Percentiles rank a stretch among this genome's conserved stretches.
These are phyloP conservation scores for Chenopodium album DNA, from an alignment of 148 eudicot genomes.

Conservation along the genomic window DNA sequence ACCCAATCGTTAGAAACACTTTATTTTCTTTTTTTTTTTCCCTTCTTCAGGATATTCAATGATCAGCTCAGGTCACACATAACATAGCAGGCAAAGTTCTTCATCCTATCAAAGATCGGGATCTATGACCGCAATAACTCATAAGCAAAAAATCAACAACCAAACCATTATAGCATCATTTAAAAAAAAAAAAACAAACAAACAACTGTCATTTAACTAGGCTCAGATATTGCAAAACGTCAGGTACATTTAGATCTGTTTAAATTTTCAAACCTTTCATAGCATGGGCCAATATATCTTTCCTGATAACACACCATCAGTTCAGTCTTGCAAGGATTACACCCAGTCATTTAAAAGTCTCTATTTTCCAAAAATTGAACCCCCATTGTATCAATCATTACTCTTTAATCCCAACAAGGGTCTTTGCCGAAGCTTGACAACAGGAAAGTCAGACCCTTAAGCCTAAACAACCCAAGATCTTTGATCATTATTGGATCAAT, in stretches of 20 bases:
- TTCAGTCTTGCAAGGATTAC: neutral
- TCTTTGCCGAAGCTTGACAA: neutral
- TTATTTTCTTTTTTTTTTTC: no score
- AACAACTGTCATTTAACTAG: no score
- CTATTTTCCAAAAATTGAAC: no score
- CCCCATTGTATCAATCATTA: no score
- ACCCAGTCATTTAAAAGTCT: neutral
- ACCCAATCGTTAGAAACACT: no score
- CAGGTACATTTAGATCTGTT: no score
- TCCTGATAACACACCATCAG: neutral
- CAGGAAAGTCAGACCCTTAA: neutral
- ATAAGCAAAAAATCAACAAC: no score
- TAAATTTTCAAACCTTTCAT: neutral
- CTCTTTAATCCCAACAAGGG: slow-evolving; percentile 1
- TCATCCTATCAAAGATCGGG: neutral
- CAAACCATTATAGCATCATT: neutral
- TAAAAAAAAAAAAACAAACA: no score
- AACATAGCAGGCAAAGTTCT: neutral
- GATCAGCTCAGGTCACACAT: neutral
- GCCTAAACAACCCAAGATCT: neutral
- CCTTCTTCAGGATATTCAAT: neutral
- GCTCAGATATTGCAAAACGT: no score
- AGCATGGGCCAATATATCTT: neutral
- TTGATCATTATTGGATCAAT: neutral
- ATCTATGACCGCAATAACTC: neutral